Conservation (phyloP, 345 rosid species). For the Raphanus raphanistrum region DNA sequence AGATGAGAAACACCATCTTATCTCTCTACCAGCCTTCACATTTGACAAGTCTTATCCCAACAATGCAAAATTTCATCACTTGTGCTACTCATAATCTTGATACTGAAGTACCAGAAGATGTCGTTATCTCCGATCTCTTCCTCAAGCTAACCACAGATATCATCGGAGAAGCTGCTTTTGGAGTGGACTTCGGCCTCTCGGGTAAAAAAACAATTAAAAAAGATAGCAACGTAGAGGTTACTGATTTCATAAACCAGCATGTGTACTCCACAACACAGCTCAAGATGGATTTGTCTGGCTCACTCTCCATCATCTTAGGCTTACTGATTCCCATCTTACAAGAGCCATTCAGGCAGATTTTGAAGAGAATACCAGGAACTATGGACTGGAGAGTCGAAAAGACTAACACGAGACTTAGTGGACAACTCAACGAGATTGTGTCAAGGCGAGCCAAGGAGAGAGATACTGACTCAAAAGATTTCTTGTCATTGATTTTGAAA, state of each 20-base stretch:
- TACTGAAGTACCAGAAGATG: slow-evolving; percentile 42
- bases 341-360: slow-evolving; percentile 80
- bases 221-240: slow-evolving; percentile 45
- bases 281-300: slow-evolving; percentile 88
- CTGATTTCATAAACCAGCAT: slow-evolving; percentile 75
- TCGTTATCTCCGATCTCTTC: slow-evolving; percentile 66
- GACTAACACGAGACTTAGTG: slow-evolving; percentile 53
- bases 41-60: slow-evolving; percentile 71
- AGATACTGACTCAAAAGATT: slow-evolving; percentile 60
- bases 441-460: slow-evolving; percentile 56
- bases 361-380: slow-evolving; percentile 80
- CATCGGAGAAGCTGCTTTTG: slow-evolving; percentile 88
- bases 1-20: slow-evolving; percentile 80
- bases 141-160: slow-evolving; percentile 86
- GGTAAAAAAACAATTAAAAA: slow-evolving; percentile 37
- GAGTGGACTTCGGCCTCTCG: slow-evolving; percentile 75
- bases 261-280: slow-evolving; percentile 89
- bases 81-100: slow-evolving; percentile 58
- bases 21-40: slow-evolving; percentile 91
- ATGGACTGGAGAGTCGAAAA: slow-evolving; percentile 82
- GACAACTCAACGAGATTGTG: slow-evolving; percentile 74
- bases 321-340: slow-evolving; percentile 72
- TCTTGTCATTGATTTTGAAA: slow-evolving; percentile 66
- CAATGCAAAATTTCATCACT: slow-evolving; percentile 69
- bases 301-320: slow-evolving; percentile 75